These are phyloP conservation scores for Diaporthe sp. DNA, from an alignment of 2,329 filamentous ascomycete species.

Conservation along the genomic window DNA sequence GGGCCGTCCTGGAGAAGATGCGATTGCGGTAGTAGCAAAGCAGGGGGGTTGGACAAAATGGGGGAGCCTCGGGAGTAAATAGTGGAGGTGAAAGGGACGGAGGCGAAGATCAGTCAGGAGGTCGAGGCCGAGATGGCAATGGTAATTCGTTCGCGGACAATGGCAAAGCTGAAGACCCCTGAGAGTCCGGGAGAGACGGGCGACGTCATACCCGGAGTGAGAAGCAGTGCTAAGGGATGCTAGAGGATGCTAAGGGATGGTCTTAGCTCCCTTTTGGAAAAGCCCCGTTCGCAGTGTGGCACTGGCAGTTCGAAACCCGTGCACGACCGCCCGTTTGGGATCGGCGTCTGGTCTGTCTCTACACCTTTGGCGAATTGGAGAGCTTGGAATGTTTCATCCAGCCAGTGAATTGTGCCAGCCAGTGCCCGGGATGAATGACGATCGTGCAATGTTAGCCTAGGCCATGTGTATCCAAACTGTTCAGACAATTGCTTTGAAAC, in stretches of 20 bases:
- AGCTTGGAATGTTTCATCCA: conserved; percentile 14
- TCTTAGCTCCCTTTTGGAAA: conserved; percentile 29
- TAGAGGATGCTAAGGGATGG: conserved; percentile 22
- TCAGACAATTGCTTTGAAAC: not conserved
- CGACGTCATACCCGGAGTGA: conserved; percentile 31
- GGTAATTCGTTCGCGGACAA: conserved; percentile 33
- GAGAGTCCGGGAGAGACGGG: conserved; percentile 4
- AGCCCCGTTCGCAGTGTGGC: conserved; percentile 27
- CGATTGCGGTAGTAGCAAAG: not conserved
- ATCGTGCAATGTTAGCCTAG: not conserved
- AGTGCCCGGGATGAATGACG: not conserved
- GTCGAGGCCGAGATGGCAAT: conserved; percentile 24
- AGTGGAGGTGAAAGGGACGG: conserved; percentile 24
- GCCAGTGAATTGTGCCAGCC: conserved; percentile 4
- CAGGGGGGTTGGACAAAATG: conserved; percentile 14
- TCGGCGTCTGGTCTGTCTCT: conserved; percentile 8
- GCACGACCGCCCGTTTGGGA: conserved; percentile 21
- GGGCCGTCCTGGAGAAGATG: conserved; percentile 17
- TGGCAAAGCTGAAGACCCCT: conserved; percentile 29
- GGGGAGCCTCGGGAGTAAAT: conserved; percentile 19
- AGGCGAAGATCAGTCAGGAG: conserved; percentile 22
- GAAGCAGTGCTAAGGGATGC: conserved; percentile 16
- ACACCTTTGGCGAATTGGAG: not conserved
- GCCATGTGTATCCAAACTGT: not conserved
- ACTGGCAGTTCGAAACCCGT: conserved; percentile 23